Evolutionary conservation across 2,329 filamentous ascomycete genomes (phyloP), one percentile per base, ranked within the genome.

Genomic region (Stagonosporopsis rhizophila): DNA sequence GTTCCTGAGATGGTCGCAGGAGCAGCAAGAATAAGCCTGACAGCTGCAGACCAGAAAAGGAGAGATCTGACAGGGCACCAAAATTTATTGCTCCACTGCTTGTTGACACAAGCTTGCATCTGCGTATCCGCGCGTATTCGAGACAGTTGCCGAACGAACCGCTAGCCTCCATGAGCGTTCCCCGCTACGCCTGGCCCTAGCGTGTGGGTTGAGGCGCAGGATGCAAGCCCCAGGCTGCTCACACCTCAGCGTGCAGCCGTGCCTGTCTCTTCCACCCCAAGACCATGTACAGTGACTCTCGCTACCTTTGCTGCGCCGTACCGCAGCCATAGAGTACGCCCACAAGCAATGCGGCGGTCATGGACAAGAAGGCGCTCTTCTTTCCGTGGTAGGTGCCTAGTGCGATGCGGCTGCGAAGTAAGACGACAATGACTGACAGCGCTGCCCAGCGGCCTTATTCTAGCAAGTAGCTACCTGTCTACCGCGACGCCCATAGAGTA

Each of bases 341-440:
- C 37, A 35, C 60, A 53, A 65, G 68, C 65, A 67, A 73, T 72
- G 70, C 65, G 56, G 65, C 62, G 55, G 67, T 59, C 67, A 74
- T 74, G 71, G 69, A 72, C 66, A 70, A 65, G 62, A 72, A 69
- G 68, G 69, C 67, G 62, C 68, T 72, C 62, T 55, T 74, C 61
- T 70, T 72, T 60, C 71, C 70, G 46, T 72, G 69, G 70, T 72
- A 65, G 58, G 65, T 60, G 45, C 51, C 48, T 52, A 40, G 37
- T 28, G 35, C 45, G 23, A 40, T 17, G 5, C 20, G 11, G 6
- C 32, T 9, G 42, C 23, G 35, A 35, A 14, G 42, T 37, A 44
- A 32, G 37, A 48, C 34, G 48, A 45, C 44, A 34, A 40, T 25
- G 52, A 54, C 69, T 70, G 59, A 73, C 68, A 47, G 32, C 27